phyloP scores from a whole-genome alignment of 345 rosid species.

The Populus tremula region DNA sequence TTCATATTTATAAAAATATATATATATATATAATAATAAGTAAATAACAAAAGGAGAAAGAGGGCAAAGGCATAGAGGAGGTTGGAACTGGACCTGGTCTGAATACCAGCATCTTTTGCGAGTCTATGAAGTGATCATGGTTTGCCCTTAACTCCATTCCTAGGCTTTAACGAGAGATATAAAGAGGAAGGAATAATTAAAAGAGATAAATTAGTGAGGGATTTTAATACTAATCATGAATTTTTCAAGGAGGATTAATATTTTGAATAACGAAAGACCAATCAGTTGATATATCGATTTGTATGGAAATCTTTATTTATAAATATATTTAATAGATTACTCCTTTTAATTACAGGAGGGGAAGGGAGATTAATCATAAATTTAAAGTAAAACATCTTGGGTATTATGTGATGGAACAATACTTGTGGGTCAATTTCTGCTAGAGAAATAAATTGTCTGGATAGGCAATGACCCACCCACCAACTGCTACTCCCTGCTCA shows the following conservation, averaged over 20 bases:
- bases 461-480: conserved; percentile 25
- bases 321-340: too few species aligned
- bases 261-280: too few species aligned
- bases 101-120: not conserved
- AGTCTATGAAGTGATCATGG: conserved; percentile 27
- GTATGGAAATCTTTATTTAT: too few species aligned
- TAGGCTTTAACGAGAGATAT: conserved; percentile 17
- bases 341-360: not conserved
- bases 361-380: not conserved
- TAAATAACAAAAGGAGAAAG: not conserved
- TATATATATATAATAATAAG: not conserved
- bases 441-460: conserved; percentile 24
- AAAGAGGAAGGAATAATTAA: not conserved
- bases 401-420: conserved; percentile 9
- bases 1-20: conserved; percentile 19
- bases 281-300: too few species aligned
- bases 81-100: conserved; percentile 23
- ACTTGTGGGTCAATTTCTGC: not conserved
- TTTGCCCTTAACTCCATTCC: conserved; percentile 18
- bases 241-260: too few species aligned
- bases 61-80: not conserved
- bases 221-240: not conserved
- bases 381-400: conserved; percentile 23
- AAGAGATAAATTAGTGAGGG: not conserved
- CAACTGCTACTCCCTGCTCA: conserved; percentile 27